A percentile compares a stretch with the other conserved stretches of the same genome.
phyloP scores from a whole-genome alignment of 1,139 yeast genomes.

The Saccharomyces hybrid region DNA sequence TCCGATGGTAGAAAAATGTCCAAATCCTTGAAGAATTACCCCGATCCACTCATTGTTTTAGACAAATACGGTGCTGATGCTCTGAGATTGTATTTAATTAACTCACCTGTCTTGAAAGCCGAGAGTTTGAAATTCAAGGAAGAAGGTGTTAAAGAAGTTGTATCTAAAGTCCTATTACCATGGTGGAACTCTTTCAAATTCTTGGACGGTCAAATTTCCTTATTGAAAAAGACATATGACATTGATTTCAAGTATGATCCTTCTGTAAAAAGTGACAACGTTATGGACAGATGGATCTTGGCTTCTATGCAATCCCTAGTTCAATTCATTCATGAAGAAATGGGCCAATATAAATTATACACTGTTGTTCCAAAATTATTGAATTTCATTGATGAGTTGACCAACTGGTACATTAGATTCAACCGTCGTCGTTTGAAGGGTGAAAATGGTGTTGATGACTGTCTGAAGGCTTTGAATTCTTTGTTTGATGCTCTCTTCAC shows the following conservation, averaged over 20 bases:
- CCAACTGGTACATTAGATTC: slow-evolving; percentile 98
- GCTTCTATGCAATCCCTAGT: slow-evolving; percentile 91
- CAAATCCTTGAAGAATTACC: slow-evolving; percentile 93
- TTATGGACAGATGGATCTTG: slow-evolving; percentile 95
- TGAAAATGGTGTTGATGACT: slow-evolving; percentile 75
- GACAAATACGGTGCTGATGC: slow-evolving; percentile 97
- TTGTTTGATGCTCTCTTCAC: slow-evolving; percentile 83
- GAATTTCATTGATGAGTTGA: slow-evolving; percentile 82
- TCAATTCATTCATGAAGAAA: slow-evolving; percentile 77
- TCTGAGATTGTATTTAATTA: slow-evolving; percentile 85
- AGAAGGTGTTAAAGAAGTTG: slow-evolving; percentile 97
- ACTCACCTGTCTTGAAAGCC: slow-evolving; percentile 94
- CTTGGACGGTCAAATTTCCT: slow-evolving; percentile 87
- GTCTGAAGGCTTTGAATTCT: slow-evolving; percentile 80
- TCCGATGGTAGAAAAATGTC: slow-evolving; percentile 99
- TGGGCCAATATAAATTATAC: slow-evolving; percentile 81
- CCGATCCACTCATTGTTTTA: slow-evolving; percentile 80
- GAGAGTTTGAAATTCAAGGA: slow-evolving; percentile 95
- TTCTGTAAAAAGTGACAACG: slow-evolving; percentile 59
- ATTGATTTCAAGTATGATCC: slow-evolving; percentile 69
- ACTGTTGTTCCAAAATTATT: slow-evolving; percentile 93
- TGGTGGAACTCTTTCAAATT: slow-evolving; percentile 98
- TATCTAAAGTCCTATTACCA: slow-evolving; percentile 88
- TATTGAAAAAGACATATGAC: slow-evolving; percentile 68
- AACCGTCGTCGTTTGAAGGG: slow-evolving; percentile 98